phyloP scores from a whole-genome alignment of 106 monocot genomes.

The Narthecium ossifragum region DNA sequence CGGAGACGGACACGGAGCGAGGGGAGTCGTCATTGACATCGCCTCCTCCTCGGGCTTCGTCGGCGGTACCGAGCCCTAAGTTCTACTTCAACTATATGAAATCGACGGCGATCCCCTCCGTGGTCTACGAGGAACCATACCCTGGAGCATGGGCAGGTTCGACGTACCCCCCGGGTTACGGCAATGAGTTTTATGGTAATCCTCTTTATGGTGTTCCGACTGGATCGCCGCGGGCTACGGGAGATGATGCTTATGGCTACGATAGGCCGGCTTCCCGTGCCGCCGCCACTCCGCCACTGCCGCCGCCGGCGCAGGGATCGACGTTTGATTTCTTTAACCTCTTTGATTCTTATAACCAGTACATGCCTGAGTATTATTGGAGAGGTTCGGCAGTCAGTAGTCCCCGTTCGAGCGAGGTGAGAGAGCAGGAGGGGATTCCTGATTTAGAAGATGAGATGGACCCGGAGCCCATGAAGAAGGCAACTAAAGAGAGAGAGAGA shows the following conservation, averaged over 20 bases:
- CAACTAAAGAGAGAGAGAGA: slow-evolving; percentile 22
- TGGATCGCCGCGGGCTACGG: not conserved
- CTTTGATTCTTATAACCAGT: slow-evolving; percentile 57
- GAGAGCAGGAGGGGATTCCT: slow-evolving; percentile 86
- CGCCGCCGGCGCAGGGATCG: slow-evolving; percentile 29
- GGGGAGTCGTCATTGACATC: not conserved
- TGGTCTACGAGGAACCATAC: slow-evolving; percentile 42
- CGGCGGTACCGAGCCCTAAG: slow-evolving; percentile 10
- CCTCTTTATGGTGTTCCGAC: slow-evolving; percentile 20
- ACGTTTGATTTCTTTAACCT: slow-evolving; percentile 78
- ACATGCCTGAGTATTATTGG: slow-evolving; percentile 11
- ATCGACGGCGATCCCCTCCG: slow-evolving; percentile 28
- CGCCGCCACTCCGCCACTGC: slow-evolving; percentile 30
- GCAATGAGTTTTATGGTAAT: slow-evolving; percentile 20
- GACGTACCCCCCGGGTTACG: not conserved
- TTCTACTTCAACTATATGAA: slow-evolving; percentile 43
- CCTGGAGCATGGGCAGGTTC: no score
- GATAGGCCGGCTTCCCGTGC: not conserved
- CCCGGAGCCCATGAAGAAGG: slow-evolving; percentile 28
- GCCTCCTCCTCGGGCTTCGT: not conserved
- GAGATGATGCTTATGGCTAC: slow-evolving; percentile 10
- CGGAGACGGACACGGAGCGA: slow-evolving; percentile 15
- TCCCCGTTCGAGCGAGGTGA: slow-evolving; percentile 56
- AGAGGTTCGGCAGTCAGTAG: slow-evolving; percentile 33
- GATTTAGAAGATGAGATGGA: slow-evolving; percentile 76